Percentiles rank a stretch among this genome's conserved stretches.
These are phyloP conservation scores for Zasmidium cellare DNA, from an alignment of 2,329 filamentous ascomycete species.

Conservation along the genomic window DNA sequence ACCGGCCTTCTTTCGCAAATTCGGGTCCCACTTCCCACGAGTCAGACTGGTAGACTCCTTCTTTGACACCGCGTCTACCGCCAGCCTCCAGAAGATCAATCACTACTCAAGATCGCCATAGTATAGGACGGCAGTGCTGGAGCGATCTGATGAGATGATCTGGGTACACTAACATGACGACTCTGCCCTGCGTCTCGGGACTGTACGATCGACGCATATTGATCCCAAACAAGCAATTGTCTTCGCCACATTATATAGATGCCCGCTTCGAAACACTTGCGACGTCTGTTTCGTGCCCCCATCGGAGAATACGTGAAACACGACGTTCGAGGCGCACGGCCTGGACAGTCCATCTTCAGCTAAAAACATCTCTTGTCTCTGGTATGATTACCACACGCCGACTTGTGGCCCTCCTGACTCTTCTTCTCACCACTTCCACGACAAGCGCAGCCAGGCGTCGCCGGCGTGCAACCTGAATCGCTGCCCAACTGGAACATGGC, in stretches of 20 bases:
- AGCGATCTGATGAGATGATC: not conserved
- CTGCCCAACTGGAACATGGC: not conserved
- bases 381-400: not conserved
- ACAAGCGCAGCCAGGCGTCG: not conserved
- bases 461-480: not conserved
- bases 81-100: not conserved
- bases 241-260: not conserved
- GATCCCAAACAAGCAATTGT: conserved; percentile 3
- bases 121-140: not conserved
- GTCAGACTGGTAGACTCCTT: not conserved
- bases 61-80: not conserved
- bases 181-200: not conserved
- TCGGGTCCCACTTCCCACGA: not conserved
- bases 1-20: not conserved
- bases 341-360: not conserved
- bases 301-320: conserved; percentile 14
- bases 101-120: not conserved
- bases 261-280: conserved; percentile 7
- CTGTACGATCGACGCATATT: conserved; percentile 12
- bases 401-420: not conserved
- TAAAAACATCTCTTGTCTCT: not conserved
- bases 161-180: not conserved
- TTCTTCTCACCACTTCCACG: not conserved
- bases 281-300: conserved; percentile 3
- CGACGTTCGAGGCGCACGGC: not conserved